Evolutionary conservation across 495 filamentous ascomycete species (phyloP), one percentile per base, ranked within the genome.

Genomic region (Astrothelium subdiscretum): DNA sequence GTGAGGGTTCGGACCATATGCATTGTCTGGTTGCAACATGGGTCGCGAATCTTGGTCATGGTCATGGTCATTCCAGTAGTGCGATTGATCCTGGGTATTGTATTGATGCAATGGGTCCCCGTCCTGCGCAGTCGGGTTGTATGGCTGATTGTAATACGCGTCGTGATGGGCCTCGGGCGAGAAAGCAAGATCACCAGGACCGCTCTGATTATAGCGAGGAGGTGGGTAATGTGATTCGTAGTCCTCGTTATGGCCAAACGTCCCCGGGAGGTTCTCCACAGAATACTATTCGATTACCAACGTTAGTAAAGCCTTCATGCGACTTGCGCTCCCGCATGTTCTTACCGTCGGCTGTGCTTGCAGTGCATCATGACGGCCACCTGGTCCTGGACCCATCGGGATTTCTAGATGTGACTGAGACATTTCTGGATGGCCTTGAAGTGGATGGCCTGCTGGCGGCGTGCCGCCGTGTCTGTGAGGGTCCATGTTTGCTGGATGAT

Each of bases 111-210:
- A 64, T 62, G 70, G 72, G 48, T 83, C 83, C 58, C 80, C 80
- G 20, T 87, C 85, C 42, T 82, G 78, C 0, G 78, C 72, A 13
- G 82, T 79, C 3, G 89, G 87, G 63, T 90, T 78, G 73, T 96
- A 94, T 3, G 89, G 87, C 68, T 84, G 86, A 59, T 85, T 87
- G 70, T 88, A 94, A 75, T 96, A 95, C 48, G 85, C 82, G 73
- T 96, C 89, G 68, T 92, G 89, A 66, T 95, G 90, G 42, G 83
- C 85, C 71, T 91, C 83, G 13, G 92, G 91, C 62, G 89, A 84
- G 38, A 97, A 73, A 5, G 84, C 75, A 71, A 92, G 95, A 29
- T 90, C 87, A 62, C 80, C 73, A 32, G 73, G 44, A 68, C 72
- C 70, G 24, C 66, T 66, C 24, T 73, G 76, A 40, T 75, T 63